Evolutionary conservation across 257 asterid genomes (phyloP), one percentile per base, ranked within the genome.

Genomic region (Gentiana dahurica): DNA sequence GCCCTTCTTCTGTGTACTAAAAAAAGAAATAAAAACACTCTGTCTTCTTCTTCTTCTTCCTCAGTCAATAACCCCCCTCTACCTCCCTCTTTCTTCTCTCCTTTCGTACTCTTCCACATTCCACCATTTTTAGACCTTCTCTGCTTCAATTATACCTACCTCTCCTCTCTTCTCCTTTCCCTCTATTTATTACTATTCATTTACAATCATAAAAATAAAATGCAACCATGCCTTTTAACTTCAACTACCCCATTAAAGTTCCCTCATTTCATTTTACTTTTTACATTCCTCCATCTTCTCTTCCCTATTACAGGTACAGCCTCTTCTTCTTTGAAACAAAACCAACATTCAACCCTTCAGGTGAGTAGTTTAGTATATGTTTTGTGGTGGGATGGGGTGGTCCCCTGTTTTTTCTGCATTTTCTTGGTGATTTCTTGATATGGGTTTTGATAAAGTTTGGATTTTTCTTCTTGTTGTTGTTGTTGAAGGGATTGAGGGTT

Each of bases 221-320:
- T 81, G 95, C 87, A 65, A 57, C 77, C 82, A 80, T 75, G 75
- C 80, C 79, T 58, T 57, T 15, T 75, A 71, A 78, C 57, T 67
- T 65, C 67, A 48, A 58, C 57, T 60, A 34, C 53, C 72, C 59
- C 86, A 53, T 69, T 65, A 41, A 59, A 57, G 63, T 46, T 68
- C 43, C 41, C 62, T 0, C 48, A 54, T 41, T 33, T 49, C 2
- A 0, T 63, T 54, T 41, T 68, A 34, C 39, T 72, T 34, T 9
- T 66, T 12, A 12, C 66, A 50, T 45, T 76, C 58, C 54, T 76
- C 51, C 62, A 64, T 59, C 71, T 83, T 8, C 49, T 74, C 58
- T 63, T 73, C 34, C 74, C 24, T 15, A 15, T 15, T 15, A 15
- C 24, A 15, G 24, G 24, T 15, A 15, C 77, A 48, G 43, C 76